Conservation (phyloP, 768 basidiomycete genomes). For the Boletus subcaerulescens region DNA sequence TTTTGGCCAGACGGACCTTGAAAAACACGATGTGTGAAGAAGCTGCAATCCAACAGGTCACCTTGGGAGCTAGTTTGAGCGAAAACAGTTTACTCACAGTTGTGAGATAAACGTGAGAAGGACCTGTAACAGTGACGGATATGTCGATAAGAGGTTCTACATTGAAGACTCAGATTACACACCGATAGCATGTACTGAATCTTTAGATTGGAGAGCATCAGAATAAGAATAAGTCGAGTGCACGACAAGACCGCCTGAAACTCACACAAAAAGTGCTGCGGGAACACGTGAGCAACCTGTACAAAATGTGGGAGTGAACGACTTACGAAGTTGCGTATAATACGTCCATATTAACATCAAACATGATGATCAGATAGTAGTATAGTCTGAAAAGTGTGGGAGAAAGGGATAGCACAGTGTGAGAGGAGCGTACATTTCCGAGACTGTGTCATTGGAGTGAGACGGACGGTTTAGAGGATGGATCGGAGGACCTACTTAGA, state of each 20-base stretch:
- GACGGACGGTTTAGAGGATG: not conserved
- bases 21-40: slow-evolving; percentile 23
- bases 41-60: slow-evolving; percentile 15
- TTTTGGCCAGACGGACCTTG: slow-evolving; percentile 15
- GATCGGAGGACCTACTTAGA: slow-evolving; percentile 18
- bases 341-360: slow-evolving; percentile 20
- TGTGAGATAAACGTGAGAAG: slow-evolving; percentile 26
- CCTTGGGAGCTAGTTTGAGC: not conserved
- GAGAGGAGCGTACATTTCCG: slow-evolving; percentile 21
- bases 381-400: slow-evolving; percentile 23
- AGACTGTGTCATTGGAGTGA: slow-evolving; percentile 19
- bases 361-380: slow-evolving; percentile 27
- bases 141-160: not conserved
- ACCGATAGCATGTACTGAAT: slow-evolving; percentile 27
- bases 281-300: slow-evolving; percentile 1
- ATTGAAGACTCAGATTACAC: not conserved
- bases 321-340: slow-evolving; percentile 29
- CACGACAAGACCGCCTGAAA: not conserved
- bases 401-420: not conserved
- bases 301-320: not conserved
- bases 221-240: not conserved
- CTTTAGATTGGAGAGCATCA: slow-evolving; percentile 13
- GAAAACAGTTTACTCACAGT: slow-evolving; percentile 15
- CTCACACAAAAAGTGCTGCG: slow-evolving; percentile 32
- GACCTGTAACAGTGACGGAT: slow-evolving; percentile 12